These are phyloP conservation scores for Globisporangium megalacanthum DNA, from an alignment of 352 stramenopile species.

Conservation along the genomic window DNA sequence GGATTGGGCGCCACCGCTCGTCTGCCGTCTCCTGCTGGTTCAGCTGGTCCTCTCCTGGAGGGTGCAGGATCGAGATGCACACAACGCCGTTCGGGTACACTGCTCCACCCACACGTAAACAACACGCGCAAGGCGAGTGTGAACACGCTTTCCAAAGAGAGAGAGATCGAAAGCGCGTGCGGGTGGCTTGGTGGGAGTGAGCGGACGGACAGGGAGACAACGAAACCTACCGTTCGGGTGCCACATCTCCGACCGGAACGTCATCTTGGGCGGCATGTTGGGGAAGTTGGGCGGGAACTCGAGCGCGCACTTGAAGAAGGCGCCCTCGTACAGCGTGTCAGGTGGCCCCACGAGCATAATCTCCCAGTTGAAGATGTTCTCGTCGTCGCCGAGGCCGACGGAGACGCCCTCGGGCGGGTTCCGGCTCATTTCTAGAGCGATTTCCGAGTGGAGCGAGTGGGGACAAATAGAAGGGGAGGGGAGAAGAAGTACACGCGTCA, in stretches of 20 bases:
- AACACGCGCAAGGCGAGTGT: not conserved
- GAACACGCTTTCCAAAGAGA: not conserved
- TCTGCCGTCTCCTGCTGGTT: constrained; percentile 98
- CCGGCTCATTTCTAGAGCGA: constrained; percentile 93
- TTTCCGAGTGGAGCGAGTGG: not conserved
- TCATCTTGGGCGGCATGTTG: constrained; percentile 99
- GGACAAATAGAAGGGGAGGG: not conserved
- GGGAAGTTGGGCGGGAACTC: constrained; percentile 98
- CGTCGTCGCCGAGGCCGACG: constrained; percentile 96
- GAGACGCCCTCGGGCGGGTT: constrained; percentile 98
- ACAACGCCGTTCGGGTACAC: constrained; percentile 98
- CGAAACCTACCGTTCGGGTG: constrained; percentile 93
- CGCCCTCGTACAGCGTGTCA: constrained; percentile 94
- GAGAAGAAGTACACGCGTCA: not conserved
- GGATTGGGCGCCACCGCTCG: constrained; percentile 98
- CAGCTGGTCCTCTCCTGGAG: constrained; percentile 96
- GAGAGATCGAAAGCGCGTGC: not conserved
- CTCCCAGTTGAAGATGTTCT: constrained; percentile 99
- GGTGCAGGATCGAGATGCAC: constrained; percentile 99
- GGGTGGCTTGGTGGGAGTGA: no score
- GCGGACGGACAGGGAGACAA: not conserved
- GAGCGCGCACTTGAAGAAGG: constrained; percentile 97
- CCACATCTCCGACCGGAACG: constrained; percentile 99
- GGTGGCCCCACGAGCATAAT: constrained; percentile 96
- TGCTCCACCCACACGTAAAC: constrained; percentile 17